phyloP scores from a whole-genome alignment of 1,284 basidiomycete species.

The Leccinum fuscescens region DNA sequence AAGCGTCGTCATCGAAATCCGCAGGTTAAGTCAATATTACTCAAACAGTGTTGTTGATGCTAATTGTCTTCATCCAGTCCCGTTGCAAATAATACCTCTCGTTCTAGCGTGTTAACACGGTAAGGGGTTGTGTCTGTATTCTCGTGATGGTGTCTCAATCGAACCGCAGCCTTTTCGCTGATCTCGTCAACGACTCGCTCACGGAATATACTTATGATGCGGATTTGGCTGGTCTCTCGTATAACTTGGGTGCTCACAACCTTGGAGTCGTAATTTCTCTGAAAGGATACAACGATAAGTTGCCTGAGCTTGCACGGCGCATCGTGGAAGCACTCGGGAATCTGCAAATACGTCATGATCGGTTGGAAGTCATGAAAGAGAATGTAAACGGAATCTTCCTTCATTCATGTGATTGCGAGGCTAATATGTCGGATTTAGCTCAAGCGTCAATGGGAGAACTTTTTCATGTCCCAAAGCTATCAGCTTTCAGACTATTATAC shows the following conservation, averaged over 20 bases:
- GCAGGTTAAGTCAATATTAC: conserved; percentile 47
- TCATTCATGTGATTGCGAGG: conserved; percentile 1
- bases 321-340: conserved; percentile 74
- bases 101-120: conserved; percentile 63
- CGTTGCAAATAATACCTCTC: conserved; percentile 52
- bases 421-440: conserved; percentile 42
- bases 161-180: conserved; percentile 68
- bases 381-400: conserved; percentile 49
- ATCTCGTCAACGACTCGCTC: conserved; percentile 86
- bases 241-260: conserved; percentile 66
- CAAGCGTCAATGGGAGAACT: conserved; percentile 81
- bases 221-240: conserved; percentile 85
- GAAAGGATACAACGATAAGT: conserved; percentile 94
- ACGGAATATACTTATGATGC: conserved; percentile 94
- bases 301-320: conserved; percentile 73
- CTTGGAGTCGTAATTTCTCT: conserved; percentile 73
- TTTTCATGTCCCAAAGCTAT: conserved; percentile 84
- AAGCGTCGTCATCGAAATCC: conserved; percentile 66
- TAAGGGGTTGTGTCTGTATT: conserved; percentile 28
- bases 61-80: conserved; percentile 41
- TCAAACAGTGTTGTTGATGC: not conserved
- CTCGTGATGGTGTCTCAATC: conserved; percentile 1
- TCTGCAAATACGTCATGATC: conserved; percentile 67
- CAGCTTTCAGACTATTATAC: conserved; percentile 79
- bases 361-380: conserved; percentile 86